A percentile compares a stretch with the other conserved stretches of the same genome.
Conservation (phyloP, 495 filamentous ascomycete genomes). For the Pseudevernia furfuracea region DNA sequence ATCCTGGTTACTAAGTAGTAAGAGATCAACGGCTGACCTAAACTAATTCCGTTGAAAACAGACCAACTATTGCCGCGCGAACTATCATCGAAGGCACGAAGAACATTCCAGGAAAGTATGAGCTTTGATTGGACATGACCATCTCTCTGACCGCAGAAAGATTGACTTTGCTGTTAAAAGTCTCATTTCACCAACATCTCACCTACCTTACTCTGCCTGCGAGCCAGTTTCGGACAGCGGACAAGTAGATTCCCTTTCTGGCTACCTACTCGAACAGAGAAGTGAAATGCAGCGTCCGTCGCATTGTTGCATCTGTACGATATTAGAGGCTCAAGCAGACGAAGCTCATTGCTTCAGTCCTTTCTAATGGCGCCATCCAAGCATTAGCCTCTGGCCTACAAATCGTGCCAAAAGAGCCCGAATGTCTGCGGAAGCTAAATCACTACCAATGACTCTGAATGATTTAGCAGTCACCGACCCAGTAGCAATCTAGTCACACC, state of each 20-base stretch:
- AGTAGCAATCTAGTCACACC: not conserved
- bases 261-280: too few relatives aligned
- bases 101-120: conserved; percentile 17
- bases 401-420: conserved; percentile 2
- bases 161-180: not conserved
- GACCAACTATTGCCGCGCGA: conserved; percentile 24
- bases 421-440: not conserved
- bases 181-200: not conserved
- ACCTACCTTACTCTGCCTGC: not conserved
- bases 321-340: not conserved
- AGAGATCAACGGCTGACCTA: conserved; percentile 13
- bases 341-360: not conserved
- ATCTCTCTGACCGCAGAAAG: not conserved
- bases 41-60: not conserved
- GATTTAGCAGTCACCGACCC: not conserved
- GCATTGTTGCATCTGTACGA: too few relatives aligned
- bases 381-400: too few relatives aligned
- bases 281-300: too few relatives aligned
- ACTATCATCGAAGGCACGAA: conserved; percentile 21
- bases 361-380: not conserved
- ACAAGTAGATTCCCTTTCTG: not conserved
- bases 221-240: not conserved
- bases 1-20: not conserved
- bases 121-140: not conserved
- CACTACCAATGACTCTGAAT: not conserved